Evolutionary conservation across 306 rosid genomes (phyloP).

Genomic region (Quercus alba): DNA sequence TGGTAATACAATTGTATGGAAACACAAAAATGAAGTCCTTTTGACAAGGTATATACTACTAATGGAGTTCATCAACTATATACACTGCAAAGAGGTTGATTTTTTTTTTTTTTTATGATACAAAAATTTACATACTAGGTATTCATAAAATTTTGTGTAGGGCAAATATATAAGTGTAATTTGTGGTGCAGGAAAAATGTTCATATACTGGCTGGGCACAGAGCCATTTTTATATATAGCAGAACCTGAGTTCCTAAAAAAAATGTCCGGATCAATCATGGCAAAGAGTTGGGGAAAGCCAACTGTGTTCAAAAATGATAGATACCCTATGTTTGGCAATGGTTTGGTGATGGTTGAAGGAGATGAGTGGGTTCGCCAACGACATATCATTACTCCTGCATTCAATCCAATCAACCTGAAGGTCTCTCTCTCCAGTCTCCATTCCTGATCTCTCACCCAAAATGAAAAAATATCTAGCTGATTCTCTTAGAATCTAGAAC

Average conservation of each 20-base stretch:
- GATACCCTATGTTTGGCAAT: conserved; percentile 71
- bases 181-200: conserved; percentile 54
- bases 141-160: not conserved
- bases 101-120: not conserved
- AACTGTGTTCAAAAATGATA: conserved; percentile 54
- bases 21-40: no score
- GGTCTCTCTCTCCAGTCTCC: conserved; percentile 25
- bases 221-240: conserved; percentile 78
- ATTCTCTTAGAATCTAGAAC: not conserved
- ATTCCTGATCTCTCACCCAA: not conserved
- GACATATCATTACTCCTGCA: conserved; percentile 65
- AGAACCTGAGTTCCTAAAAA: conserved; percentile 62
- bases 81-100: not conserved
- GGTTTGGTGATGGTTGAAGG: conserved; percentile 80
- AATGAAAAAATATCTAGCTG: not conserved
- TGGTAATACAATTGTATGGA: no score
- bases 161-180: not conserved
- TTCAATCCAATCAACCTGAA: conserved; percentile 63
- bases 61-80: not conserved
- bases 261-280: conserved; percentile 53
- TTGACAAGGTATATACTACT: not conserved
- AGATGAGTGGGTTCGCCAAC: conserved; percentile 62
- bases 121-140: not conserved
- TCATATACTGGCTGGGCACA: conserved; percentile 78
- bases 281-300: conserved; percentile 86